These are phyloP conservation scores for Xanthoconium stramineum DNA, from an alignment of 768 basidiomycete genomes.

Conservation along the genomic window DNA sequence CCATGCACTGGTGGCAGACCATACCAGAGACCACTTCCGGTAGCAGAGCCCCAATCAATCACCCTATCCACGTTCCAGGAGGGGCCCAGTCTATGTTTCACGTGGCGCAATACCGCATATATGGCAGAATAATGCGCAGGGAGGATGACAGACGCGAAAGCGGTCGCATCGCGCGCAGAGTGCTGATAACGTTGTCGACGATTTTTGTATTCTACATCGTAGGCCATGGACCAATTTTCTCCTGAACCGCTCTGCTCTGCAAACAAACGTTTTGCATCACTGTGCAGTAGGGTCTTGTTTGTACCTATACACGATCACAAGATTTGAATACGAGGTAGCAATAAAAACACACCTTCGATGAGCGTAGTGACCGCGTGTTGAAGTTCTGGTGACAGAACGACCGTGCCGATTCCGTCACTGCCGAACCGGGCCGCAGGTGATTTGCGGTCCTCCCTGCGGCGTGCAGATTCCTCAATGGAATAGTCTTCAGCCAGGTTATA, in stretches of 20 bases:
- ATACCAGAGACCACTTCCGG: constrained; percentile 83
- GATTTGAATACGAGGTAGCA: constrained; percentile 4
- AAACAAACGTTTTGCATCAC: constrained; percentile 73
- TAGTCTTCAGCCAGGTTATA: constrained; percentile 36
- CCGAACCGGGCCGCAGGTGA: constrained; percentile 85
- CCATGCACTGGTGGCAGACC: constrained; percentile 14
- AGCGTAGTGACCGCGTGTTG: constrained; percentile 60
- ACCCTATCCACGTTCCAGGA: constrained; percentile 60
- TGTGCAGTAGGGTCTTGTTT: constrained; percentile 62
- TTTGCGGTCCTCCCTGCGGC: constrained; percentile 45
- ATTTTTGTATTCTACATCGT: constrained; percentile 60
- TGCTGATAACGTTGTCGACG: constrained; percentile 56
- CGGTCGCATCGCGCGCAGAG: constrained; percentile 69
- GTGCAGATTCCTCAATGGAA: constrained; percentile 21
- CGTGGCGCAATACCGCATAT: constrained; percentile 65
- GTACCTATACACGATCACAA: constrained; percentile 42
- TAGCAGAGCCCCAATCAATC: constrained; percentile 83
- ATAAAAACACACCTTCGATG: constrained; percentile 53
- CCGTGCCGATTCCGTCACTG: constrained; percentile 64
- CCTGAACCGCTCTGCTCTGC: constrained; percentile 31
- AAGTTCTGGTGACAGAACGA: constrained; percentile 71
- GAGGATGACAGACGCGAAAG: constrained; percentile 82
- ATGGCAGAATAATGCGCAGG: constrained; percentile 85
- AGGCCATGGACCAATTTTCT: constrained; percentile 52
- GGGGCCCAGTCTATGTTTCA: constrained; percentile 59